A percentile compares a stretch with the other conserved stretches of the same genome.
Conservation (phyloP, 768 basidiomycete species). For the Boletales sp. region DNA sequence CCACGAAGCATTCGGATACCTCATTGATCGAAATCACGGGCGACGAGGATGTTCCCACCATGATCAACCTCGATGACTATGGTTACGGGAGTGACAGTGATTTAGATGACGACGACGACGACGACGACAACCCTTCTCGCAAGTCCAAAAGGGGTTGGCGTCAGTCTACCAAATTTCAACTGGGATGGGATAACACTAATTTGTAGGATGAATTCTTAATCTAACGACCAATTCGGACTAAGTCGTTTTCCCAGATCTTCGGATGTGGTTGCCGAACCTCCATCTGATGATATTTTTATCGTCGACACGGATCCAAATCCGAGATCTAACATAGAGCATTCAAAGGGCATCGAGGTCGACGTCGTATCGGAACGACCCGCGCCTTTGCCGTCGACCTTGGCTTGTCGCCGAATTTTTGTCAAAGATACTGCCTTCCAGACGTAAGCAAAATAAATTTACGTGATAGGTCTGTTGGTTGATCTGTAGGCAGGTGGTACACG, state of each 20-base stretch:
- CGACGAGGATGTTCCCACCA: constrained; percentile 2
- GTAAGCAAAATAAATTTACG: constrained; percentile 5
- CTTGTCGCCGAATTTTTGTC: constrained; percentile 18
- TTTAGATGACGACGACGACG: constrained; percentile 28
- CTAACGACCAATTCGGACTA: no score
- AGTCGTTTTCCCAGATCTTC: no score
- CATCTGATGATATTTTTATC: no score
- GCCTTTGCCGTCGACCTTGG: neutral
- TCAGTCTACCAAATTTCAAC: no score
- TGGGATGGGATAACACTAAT: no score
- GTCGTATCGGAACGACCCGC: no score
- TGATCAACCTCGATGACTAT: constrained; percentile 15
- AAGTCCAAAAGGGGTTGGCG: neutral
- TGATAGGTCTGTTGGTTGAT: no score
- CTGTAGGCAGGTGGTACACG: constrained; percentile 33
- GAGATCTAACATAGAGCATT: no score
- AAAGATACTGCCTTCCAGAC: constrained; percentile 25
- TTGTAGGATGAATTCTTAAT: no score
- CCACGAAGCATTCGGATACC: constrained; percentile 1
- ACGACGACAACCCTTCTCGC: neutral
- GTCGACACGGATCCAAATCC: no score
- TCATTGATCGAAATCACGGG: constrained; percentile 12
- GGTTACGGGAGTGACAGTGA: constrained; percentile 34
- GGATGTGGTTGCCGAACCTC: no score
- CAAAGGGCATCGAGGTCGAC: no score